Base-by-base conservation (phyloP, 192 early-diverging fungal species). In the Phlyctochytrium planicorne region DNA sequence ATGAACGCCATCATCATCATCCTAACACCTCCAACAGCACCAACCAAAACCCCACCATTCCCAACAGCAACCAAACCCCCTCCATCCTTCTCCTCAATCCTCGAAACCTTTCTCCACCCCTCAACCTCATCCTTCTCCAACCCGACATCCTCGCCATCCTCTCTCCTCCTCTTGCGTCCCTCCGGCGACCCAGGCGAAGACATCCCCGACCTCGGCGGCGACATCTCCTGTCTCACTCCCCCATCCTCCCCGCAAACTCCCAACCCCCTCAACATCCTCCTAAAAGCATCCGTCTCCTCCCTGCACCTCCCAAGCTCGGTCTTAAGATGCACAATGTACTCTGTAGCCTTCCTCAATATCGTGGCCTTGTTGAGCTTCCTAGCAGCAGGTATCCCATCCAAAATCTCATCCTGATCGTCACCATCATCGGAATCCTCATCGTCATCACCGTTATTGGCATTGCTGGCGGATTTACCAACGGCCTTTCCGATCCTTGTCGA, bases 301-400 rank as follows among this genome's bases (percentile, higher is more conserved):
- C 23, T 30, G 6, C 36, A 3, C 27, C 27, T 12, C 33, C 30
- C 3, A 61, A 36, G 60, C 29, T 33, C 16, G 1, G 16, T 34
- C 56, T 76, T 71, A 23, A 81, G 63, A 50, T 81, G 68, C 30
- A 73, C 30, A 47, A 97, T 95, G 75, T 97, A 96, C 75, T 97
- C 94, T 0, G 94, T 94, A 0, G 93, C 88, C 63, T 95, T 95
- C 34, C 87, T 81, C 62, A 97, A 65, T 40, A 97, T 91, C 3
- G 94, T 96, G 2, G 93, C 95, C 74, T 97, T 97, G 82, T 97
- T 96, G 23, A 94, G 81, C 60, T 94, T 92, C 16, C 84, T 92
- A 0, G 92, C 93, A 2, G 86, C 91, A 0, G 90, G 80, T n/a
- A 96, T 89, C 29, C 94, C 94, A 62, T 95, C 94, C 16, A 80